Base-by-base conservation (phyloP, 805 yeast species). In the Nakazawaea peltata region DNA sequence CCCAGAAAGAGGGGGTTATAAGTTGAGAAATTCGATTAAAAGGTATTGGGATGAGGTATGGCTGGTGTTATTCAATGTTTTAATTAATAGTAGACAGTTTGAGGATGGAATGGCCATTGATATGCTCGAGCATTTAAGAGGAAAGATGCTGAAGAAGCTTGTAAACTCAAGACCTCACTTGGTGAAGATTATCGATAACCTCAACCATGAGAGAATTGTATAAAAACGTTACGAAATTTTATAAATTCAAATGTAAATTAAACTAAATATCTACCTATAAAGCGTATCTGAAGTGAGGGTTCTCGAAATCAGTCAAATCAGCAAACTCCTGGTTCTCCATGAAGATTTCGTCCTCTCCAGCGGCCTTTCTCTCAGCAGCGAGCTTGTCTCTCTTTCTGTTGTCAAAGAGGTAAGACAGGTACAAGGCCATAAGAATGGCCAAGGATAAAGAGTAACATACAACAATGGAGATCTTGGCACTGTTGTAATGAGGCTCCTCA, bases 41-140 rank as follows among this genome's bases (percentile, higher is more conserved):
- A 56, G 92, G 30, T 83, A 82, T 47, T 82, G 94, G 95, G 80
- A 81, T 42, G 76, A 73, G 1, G 38, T 82, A 5, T 87, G 97
- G 97, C 51, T 44, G 3, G 72, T 73, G 2, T 53, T 86, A 17
- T 84, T 87, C 53, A 71, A 72, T 25, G 37, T 65, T 2, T 54
- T 87, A 34, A 56, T 87, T 26, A 84, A 87, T 44, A 74, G 92
- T 6, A 63, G 27, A 8, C 14, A 25, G 14, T 25, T 7, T 21
- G 23, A 21, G 23, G 10, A 10, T 8, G 23, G 23, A 21, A 21
- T 21, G 7, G 23, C 24, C 24, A 22, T 8, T 22, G 24, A 22
- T 11, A 22, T 8, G 10, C 24, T 22, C 11, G 24, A 8, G 8
- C n/a, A n/a, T n/a, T n/a, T n/a, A n/a, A n/a, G n/a, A n/a, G n/a